phyloP scores from a whole-genome alignment of 169 alveolate genomes.

The Plasmodium knowlesi region DNA sequence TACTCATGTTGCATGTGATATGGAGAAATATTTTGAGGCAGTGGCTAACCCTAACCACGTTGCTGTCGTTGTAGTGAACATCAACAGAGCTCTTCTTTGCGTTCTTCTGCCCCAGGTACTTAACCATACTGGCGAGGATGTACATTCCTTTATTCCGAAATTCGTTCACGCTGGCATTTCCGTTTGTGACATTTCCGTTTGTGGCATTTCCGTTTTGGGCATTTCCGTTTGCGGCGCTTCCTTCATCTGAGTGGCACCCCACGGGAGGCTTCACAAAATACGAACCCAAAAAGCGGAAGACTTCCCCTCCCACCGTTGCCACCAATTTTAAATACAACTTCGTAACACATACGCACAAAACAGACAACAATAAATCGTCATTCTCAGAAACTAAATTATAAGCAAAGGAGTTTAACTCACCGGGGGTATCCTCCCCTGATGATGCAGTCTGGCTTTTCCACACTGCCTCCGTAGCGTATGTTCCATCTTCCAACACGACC shows the following conservation, averaged over 20 bases:
- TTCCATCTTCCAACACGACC: slow-evolving; percentile 96
- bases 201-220: background rate
- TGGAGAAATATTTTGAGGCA: slow-evolving; percentile 49
- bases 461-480: slow-evolving; percentile 93
- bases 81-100: background rate
- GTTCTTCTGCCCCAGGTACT: slow-evolving; percentile 20
- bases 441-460: slow-evolving; percentile 9
- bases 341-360: slow-evolving; percentile 59
- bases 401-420: slow-evolving; percentile 15
- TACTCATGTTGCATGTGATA: background rate
- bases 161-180: background rate
- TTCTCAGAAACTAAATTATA: slow-evolving; percentile 74
- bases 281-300: slow-evolving; percentile 48
- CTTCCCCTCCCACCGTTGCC: background rate
- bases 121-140: slow-evolving; percentile 42
- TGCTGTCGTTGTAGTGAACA: slow-evolving; percentile 55
- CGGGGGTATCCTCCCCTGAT: background rate
- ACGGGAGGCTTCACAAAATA: background rate
- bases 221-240: background rate
- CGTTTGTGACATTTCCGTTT: background rate
- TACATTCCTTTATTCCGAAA: slow-evolving; percentile 44
- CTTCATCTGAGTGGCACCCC: background rate
- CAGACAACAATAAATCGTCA: slow-evolving; percentile 75
- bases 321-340: slow-evolving; percentile 47
- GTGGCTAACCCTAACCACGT: slow-evolving; percentile 55